Evolutionary conservation across 2,329 filamentous ascomycete genomes (phyloP), one percentile per base, ranked within the genome.

Genomic region (Monosporascus sp.): DNA sequence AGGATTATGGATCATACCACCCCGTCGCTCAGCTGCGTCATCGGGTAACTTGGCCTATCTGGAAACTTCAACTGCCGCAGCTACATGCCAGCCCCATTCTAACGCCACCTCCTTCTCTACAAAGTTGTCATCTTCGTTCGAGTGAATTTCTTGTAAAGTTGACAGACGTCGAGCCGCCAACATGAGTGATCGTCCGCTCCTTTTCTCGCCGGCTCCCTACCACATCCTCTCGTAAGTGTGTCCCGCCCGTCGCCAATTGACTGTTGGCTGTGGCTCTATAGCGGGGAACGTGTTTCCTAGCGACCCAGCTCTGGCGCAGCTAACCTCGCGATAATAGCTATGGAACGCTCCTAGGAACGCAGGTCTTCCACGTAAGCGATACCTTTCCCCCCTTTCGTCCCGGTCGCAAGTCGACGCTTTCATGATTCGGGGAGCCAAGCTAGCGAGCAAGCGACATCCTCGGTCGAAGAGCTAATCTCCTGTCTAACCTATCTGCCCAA

Each of bases 281-380:
- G 45, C 17, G 9, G 2, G n/a, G n/a, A 7, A 46, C 11, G 22
- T 17, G 25, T 47, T 17, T 7, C 24, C 5, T 46, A 43, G 7
- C 27, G 31, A 35, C 14, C 31, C 9, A 35, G 31, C 31, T 14
- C 31, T 14, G 31, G 11, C 11, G 9, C 31, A 27, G 38, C 44
- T 57, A 39, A 60, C 36, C 39, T 8, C 31, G 2, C 22, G 18
- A 55, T 50, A 17, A 47, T 61, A 94, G 90, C 67, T 96, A 95
- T 73, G 91, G 90, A 60, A 91, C 90, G 20, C 81, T 97, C 49
- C 77, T 97, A 15, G 94, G 94, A 59, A 87, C 87, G 27, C 88
- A 90, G 39, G 80, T 96, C 70, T 97, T 91, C 73, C 90, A 97
- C 70, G 86, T 88, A 72, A 69, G 71, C 55, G 45, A 27, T 47